phyloP scores from a whole-genome alignment of 306 rosid genomes.

The Cicer judaicum region DNA sequence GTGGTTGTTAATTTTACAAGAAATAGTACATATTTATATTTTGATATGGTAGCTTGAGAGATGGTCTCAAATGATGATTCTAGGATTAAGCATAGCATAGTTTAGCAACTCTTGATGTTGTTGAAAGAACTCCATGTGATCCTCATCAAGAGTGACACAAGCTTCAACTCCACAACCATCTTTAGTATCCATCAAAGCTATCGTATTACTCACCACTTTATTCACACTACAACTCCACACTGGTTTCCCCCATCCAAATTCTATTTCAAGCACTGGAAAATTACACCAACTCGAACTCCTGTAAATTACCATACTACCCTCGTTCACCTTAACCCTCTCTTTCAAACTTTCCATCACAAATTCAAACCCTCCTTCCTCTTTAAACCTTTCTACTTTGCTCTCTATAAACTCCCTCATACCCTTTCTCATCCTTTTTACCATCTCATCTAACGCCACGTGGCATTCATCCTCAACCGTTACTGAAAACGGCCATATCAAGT shows the following conservation, averaged over 20 bases:
- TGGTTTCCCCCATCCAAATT: slow-evolving; percentile 57
- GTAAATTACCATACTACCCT: slow-evolving; percentile 17
- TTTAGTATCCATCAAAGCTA: slow-evolving; percentile 52
- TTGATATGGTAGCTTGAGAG: too few relatives aligned
- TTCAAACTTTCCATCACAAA: slow-evolving; percentile 51
- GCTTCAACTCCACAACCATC: slow-evolving; percentile 54
- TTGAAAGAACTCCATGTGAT: slow-evolving; percentile 19
- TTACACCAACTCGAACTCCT: slow-evolving; percentile 61
- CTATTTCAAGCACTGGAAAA: slow-evolving; percentile 43
- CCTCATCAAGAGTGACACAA: slow-evolving; percentile 42
- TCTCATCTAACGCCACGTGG: slow-evolving; percentile 40
- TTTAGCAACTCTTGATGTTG: slow-evolving; percentile 14
- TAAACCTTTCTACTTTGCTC: slow-evolving; percentile 36
- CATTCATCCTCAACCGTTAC: slow-evolving; percentile 51
- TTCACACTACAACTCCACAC: slow-evolving; percentile 54
- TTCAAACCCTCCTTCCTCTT: slow-evolving; percentile 44
- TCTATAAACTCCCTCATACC: slow-evolving; percentile 43
- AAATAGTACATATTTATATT: too few relatives aligned
- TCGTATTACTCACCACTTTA: slow-evolving; percentile 43
- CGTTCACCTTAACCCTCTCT: slow-evolving; percentile 38
- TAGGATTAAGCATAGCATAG: slow-evolving; percentile 47
- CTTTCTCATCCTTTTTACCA: slow-evolving; percentile 51
- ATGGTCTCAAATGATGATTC: background rate
- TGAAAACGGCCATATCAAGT: slow-evolving; percentile 54
- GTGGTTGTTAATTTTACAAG: too few relatives aligned